A percentile compares a stretch with the other conserved stretches of the same genome.
Conservation (phyloP, 768 basidiomycete genomes). For the Suillus lakei region DNA sequence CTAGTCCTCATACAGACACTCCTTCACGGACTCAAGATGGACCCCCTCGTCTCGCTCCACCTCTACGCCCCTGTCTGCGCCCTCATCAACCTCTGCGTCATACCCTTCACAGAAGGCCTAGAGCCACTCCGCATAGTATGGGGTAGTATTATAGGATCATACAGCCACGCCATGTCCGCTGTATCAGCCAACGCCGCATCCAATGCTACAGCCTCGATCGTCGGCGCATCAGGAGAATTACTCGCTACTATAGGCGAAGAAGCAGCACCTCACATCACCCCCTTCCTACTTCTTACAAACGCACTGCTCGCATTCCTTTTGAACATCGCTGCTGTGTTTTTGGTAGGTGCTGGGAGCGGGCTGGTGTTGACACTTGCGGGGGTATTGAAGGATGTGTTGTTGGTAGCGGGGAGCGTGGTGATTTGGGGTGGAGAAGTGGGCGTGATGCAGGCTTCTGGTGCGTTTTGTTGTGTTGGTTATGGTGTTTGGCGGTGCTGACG, state of each 20-base stretch:
- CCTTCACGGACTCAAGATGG: conserved; percentile 96
- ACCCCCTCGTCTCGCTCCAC: conserved; percentile 92
- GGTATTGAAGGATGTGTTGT: conserved; percentile 96
- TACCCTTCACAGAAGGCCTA: conserved; percentile 93
- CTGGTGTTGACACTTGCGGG: conserved; percentile 92
- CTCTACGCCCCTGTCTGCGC: conserved; percentile 98
- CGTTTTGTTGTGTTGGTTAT: conserved; percentile 20
- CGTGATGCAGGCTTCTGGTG: conserved; percentile 82
- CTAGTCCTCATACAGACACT: conserved; percentile 97
- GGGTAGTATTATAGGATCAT: conserved; percentile 26
- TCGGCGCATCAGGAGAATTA: neutral
- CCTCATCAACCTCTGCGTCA: conserved; percentile 77
- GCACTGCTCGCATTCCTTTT: conserved; percentile 86
- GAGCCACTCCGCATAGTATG: conserved; percentile 65
- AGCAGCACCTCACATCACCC: conserved; percentile 48
- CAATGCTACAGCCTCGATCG: neutral
- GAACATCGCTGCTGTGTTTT: conserved; percentile 93
- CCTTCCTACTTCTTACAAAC: conserved; percentile 77
- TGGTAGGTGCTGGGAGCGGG: conserved; percentile 87
- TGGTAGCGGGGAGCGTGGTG: conserved; percentile 89
- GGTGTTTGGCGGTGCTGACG: neutral
- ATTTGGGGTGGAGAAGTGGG: conserved; percentile 84
- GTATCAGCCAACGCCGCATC: neutral
- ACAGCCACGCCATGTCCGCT: neutral
- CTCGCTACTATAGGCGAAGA: neutral